These are phyloP conservation scores for Plasmodium adleri DNA, from an alignment of 169 alveolate genomes.

Conservation along the genomic window DNA sequence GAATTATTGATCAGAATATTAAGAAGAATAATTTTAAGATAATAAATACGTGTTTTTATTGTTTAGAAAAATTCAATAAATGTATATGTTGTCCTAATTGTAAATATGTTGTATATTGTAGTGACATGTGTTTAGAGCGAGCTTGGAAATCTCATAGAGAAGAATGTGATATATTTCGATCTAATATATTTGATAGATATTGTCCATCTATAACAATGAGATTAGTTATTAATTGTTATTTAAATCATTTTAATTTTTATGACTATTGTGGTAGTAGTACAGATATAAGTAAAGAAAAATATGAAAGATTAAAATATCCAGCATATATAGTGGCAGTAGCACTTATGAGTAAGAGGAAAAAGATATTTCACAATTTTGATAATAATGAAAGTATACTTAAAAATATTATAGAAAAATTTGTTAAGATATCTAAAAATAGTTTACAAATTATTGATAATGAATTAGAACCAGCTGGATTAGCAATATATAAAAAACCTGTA, in stretches of 20 bases:
- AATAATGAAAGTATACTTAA: constrained; percentile 62
- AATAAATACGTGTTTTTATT: constrained; percentile 54
- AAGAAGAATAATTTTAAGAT: constrained; percentile 35
- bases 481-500: constrained; percentile 51
- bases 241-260: constrained; percentile 61
- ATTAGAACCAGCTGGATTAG: constrained; percentile 66
- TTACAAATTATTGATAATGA: constrained; percentile 67
- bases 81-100: constrained; percentile 63
- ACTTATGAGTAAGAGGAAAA: constrained; percentile 57
- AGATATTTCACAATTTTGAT: constrained; percentile 39
- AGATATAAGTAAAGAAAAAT: constrained; percentile 62
- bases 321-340: constrained; percentile 72
- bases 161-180: constrained; percentile 59
- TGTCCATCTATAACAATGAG: constrained; percentile 70
- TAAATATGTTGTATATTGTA: constrained; percentile 64
- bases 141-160: constrained; percentile 74
- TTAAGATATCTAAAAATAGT: constrained; percentile 56
- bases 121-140: constrained; percentile 50
- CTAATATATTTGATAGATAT: constrained; percentile 57
- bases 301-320: constrained; percentile 63
- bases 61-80: constrained; percentile 59
- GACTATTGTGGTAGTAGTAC: constrained; percentile 56
- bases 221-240: constrained; percentile 49
- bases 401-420: constrained; percentile 57
- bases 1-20: constrained; percentile 40